These are phyloP conservation scores for Auricularia auricula-judae DNA, from an alignment of 768 basidiomycete genomes.

Conservation along the genomic window DNA sequence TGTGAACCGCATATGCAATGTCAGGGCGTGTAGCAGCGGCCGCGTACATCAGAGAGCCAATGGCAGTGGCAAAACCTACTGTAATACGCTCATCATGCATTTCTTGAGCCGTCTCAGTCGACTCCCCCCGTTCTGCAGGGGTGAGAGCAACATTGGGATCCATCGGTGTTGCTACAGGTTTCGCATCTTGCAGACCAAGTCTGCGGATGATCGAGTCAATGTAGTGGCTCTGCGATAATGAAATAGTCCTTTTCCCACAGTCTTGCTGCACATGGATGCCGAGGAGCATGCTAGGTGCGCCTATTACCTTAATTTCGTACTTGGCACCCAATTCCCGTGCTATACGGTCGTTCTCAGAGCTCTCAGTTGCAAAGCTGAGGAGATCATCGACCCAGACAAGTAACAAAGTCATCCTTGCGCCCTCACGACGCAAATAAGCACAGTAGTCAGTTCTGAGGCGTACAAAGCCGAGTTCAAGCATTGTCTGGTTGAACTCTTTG, in stretches of 20 bases:
- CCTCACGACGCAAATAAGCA: conserved; percentile 9
- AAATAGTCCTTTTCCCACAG: conserved; percentile 9
- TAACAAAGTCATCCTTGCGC: conserved; percentile 9
- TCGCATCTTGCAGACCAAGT: conserved; percentile 3
- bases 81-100: too few species aligned
- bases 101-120: too few species aligned
- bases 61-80: neutral
- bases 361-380: conserved; percentile 9
- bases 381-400: conserved; percentile 23
- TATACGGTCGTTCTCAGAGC: conserved; percentile 2
- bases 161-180: conserved; percentile 8
- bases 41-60: conserved; percentile 23
- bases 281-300: conserved; percentile 20
- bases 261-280: conserved; percentile 23
- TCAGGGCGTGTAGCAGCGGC: conserved; percentile 18
- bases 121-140: too few species aligned
- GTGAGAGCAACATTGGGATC: conserved; percentile 8
- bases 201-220: conserved; percentile 5
- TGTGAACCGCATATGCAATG: conserved; percentile 17
- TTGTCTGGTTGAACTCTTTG: conserved; percentile 11
- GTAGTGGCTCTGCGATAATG: conserved; percentile 7
- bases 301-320: conserved; percentile 26
- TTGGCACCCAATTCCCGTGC: conserved; percentile 8
- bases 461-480: conserved; percentile 14
- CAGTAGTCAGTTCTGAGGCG: conserved; percentile 13